These are phyloP conservation scores for Venustampulla echinocandica DNA, from an alignment of 495 filamentous ascomycete genomes.

Conservation along the genomic window DNA sequence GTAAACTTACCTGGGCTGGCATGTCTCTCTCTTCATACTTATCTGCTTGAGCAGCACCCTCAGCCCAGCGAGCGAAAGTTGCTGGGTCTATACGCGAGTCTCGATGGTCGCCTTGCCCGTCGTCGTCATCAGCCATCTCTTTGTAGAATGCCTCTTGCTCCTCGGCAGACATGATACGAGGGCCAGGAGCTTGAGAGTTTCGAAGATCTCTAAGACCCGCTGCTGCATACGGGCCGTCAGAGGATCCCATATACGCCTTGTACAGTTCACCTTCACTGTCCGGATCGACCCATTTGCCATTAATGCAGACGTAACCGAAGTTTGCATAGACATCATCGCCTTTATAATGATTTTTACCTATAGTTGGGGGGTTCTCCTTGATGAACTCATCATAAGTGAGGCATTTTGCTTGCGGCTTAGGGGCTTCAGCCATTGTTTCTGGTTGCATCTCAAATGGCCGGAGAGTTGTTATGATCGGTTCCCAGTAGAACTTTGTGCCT, in stretches of 20 bases:
- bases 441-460: background rate
- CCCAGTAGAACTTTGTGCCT: constrained; percentile 10
- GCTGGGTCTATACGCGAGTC: constrained; percentile 6
- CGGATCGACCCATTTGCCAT: constrained; percentile 21
- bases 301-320: constrained; percentile 17
- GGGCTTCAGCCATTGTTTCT: background rate
- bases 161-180: constrained; percentile 2
- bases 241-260: constrained; percentile 4
- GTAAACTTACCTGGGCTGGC: constrained; percentile 2
- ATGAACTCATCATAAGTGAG: constrained; percentile 8
- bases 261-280: constrained; percentile 13
- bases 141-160: constrained; percentile 13
- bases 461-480: constrained; percentile 2
- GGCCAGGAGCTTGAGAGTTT: background rate
- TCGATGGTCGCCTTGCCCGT: constrained; percentile 20
- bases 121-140: constrained; percentile 9
- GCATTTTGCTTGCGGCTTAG: background rate
- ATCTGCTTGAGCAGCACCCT: constrained; percentile 8
- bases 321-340: constrained; percentile 13
- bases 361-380: background rate
- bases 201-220: background rate
- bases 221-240: background rate
- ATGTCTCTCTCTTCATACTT: constrained; percentile 2
- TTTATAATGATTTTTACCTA: constrained; percentile 12
- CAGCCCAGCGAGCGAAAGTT: constrained; percentile 19